Percentiles rank a stretch among this genome's conserved stretches.
phyloP scores from a whole-genome alignment of 1,139 yeast species.

The Ogataea hybrid region DNA sequence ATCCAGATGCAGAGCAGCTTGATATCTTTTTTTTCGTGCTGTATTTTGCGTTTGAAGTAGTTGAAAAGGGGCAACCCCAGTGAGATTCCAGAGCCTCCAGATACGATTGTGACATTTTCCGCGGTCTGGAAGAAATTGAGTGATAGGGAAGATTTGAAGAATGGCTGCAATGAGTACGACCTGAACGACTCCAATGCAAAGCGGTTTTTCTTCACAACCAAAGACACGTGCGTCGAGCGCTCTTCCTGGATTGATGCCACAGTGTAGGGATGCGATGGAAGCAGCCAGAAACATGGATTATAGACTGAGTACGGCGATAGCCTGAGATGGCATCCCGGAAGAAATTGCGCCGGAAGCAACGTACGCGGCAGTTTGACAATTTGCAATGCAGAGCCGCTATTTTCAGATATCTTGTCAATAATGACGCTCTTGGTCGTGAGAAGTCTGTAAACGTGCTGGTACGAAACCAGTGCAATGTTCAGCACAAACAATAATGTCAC shows the following conservation, averaged over 20 bases:
- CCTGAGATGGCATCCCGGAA: conserved; percentile 58
- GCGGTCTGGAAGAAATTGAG: conserved; percentile 41
- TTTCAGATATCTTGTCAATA: too few relatives aligned
- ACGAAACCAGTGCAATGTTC: too few relatives aligned
- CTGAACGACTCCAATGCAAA: conserved; percentile 36
- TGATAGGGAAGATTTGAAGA: conserved; percentile 35
- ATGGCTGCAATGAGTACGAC: conserved; percentile 39
- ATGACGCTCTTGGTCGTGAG: too few relatives aligned
- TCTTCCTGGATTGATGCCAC: conserved; percentile 67
- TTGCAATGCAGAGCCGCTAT: conserved; percentile 28
- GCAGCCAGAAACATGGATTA: conserved; percentile 40
- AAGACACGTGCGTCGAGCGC: conserved; percentile 20
- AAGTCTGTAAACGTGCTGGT: too few relatives aligned
- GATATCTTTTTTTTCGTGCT: conserved; percentile 23
- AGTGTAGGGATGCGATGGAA: conserved; percentile 82
- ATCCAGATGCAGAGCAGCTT: conserved; percentile 50
- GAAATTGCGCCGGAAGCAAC: conserved; percentile 21
- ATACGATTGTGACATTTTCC: conserved; percentile 54
- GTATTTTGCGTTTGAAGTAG: conserved; percentile 34
- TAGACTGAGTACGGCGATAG: conserved; percentile 38
- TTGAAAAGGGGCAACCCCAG: too few relatives aligned
- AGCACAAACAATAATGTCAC: too few relatives aligned
- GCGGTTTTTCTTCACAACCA: conserved; percentile 35
- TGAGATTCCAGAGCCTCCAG: conserved; percentile 89
- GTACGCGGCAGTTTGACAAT: conserved; percentile 28